Base-by-base conservation (phyloP, 345 rosid genomes). In the Hypericum androsaemum region DNA sequence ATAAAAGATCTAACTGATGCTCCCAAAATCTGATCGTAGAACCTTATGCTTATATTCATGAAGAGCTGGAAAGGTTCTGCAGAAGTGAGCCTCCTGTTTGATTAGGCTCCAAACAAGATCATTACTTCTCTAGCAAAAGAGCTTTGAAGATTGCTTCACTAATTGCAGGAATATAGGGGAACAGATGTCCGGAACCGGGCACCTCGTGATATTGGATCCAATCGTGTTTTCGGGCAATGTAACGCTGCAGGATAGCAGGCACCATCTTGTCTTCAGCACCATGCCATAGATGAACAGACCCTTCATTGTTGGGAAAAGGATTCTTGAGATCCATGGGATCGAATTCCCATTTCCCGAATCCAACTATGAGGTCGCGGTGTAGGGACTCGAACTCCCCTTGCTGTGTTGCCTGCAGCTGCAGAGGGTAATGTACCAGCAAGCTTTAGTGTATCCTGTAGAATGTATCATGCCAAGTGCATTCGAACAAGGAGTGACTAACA, bases 321-420 rank as follows among this genome's bases (percentile, higher is more conserved):
- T 56, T 61, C n/a, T 51, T 43, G 11, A 66, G n/a, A 37, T 61
- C 71, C 62, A 60, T 56, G 0, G 70, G 70, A 56, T 55, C 61
- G 36, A 65, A 65, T 42, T 49, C 70, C 70, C 70, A 65, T 17
- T 8, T 59, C 52, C 70, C 61, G n/a, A 65, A 65, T 53, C 61
- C 70, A 10, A 65, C 38, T 37, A 49, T 65, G 12, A 59, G 0
- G 52, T 65, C 70, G 7, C 57, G 60, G 44, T 59, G 61, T 15
- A 60, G 6, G 32, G 64, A 47, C 40, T 65, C 70, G 12, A 41
- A 65, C 8, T 42, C 47, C 32, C 70, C 70, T 43, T 65, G 70
- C 44, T 37, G 57, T 2, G 37, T 47, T 50, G 41, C 57, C n/a
- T 43, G 38, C 32, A 8, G 22, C 63, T 59, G 57, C 56, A 32